Evolutionary conservation across 768 basidiomycete species (phyloP).

Genomic region (Trametes cingulata): DNA sequence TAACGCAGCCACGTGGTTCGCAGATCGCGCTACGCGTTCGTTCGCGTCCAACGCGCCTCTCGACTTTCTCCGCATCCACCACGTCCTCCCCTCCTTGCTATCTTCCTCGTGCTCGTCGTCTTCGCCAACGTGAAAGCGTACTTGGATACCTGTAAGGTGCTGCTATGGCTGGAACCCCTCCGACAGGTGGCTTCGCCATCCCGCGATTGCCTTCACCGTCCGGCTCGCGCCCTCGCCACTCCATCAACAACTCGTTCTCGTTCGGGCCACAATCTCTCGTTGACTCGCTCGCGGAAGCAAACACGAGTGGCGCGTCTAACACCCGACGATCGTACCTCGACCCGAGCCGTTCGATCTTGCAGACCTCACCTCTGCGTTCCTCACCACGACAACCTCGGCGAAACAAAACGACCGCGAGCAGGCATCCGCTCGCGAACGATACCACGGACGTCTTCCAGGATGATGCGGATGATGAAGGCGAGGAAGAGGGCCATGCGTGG

Average conservation of each 20-base stretch:
- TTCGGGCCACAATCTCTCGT: slow-evolving; percentile 79
- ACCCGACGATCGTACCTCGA: slow-evolving; percentile 63
- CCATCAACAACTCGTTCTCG: slow-evolving; percentile 80
- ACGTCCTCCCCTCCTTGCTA: neutral
- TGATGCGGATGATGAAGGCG: slow-evolving; percentile 49
- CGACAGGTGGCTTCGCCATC: slow-evolving; percentile 23
- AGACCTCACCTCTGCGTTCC: slow-evolving; percentile 67
- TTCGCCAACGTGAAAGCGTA: no score
- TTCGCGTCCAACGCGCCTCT: slow-evolving; percentile 5
- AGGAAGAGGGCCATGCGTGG: slow-evolving; percentile 56
- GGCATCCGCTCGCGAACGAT: slow-evolving; percentile 78
- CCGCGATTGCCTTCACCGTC: slow-evolving; percentile 33
- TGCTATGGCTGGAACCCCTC: slow-evolving; percentile 29
- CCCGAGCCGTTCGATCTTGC: slow-evolving; percentile 78
- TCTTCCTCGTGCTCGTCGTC: neutral
- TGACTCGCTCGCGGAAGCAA: slow-evolving; percentile 66
- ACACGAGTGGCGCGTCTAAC: slow-evolving; percentile 60
- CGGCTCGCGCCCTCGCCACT: slow-evolving; percentile 57
- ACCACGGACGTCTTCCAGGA: slow-evolving; percentile 77
- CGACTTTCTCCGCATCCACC: neutral
- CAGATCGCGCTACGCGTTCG: slow-evolving; percentile 8
- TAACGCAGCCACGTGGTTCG: slow-evolving; percentile 16
- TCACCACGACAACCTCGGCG: slow-evolving; percentile 61
- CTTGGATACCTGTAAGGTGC: neutral
- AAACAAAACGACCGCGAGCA: slow-evolving; percentile 48